A percentile compares a stretch with the other conserved stretches of the same genome.
Evolutionary conservation across 2,329 filamentous ascomycete species (phyloP).

Genomic region (Albifimbria verrucaria): DNA sequence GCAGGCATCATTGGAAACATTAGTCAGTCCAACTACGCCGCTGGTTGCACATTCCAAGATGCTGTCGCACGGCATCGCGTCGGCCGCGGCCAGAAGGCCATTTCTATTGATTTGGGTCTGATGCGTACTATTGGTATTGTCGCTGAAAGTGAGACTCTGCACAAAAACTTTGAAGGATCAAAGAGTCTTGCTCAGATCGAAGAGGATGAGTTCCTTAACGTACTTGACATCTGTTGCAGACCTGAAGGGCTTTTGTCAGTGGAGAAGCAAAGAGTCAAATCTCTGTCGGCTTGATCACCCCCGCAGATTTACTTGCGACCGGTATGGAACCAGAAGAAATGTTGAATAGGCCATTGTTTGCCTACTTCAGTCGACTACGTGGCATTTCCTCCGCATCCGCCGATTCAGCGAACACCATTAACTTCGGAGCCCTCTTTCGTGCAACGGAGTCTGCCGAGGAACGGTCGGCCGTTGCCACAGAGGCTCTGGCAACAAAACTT

Average conservation of each 20-base stretch:
- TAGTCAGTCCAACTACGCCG: constrained; percentile 36
- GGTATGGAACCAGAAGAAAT: not conserved
- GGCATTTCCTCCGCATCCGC: not conserved
- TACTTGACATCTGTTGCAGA: not conserved
- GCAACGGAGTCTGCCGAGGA: not conserved
- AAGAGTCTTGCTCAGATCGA: not conserved
- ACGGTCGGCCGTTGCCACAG: not conserved
- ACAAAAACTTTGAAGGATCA: not conserved
- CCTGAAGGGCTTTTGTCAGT: not conserved
- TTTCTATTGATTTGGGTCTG: constrained; percentile 17
- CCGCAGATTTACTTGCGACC: not conserved
- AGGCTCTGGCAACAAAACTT: not conserved
- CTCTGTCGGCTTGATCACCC: not conserved
- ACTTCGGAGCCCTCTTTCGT: not conserved
- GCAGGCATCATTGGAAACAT: constrained; percentile 28
- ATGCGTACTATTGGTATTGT: constrained; percentile 16
- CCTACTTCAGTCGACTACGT: not conserved
- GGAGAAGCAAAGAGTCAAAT: not conserved
- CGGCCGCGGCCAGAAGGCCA: constrained; percentile 9
- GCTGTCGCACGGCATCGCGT: constrained; percentile 16
- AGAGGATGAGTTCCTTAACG: not conserved
- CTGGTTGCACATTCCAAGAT: constrained; percentile 28
- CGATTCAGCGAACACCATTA: not conserved
- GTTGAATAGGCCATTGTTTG: not conserved
- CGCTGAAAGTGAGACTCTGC: constrained; percentile 5